Percentiles rank a stretch among this genome's conserved stretches.
These are phyloP conservation scores for Sergeia podlipaevii DNA, from an alignment of 208 protist genomes.

Conservation along the genomic window DNA sequence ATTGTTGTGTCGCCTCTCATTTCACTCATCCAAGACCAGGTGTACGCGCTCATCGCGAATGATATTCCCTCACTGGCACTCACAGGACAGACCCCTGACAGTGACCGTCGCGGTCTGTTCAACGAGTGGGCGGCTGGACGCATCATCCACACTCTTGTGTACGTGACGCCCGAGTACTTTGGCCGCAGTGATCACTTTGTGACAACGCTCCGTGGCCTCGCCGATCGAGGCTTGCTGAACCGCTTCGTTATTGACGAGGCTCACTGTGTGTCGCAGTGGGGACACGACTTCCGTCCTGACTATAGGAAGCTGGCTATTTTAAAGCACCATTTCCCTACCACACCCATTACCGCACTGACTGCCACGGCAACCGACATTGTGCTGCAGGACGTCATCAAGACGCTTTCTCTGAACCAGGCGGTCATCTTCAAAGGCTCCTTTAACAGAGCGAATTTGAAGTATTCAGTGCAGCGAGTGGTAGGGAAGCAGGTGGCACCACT, in stretches of 20 bases:
- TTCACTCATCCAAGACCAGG: slow-evolving; percentile 97
- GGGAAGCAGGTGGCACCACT: slow-evolving; percentile 34
- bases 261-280: slow-evolving; percentile 97
- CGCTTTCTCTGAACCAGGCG: slow-evolving; percentile 45
- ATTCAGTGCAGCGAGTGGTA: slow-evolving; percentile 61
- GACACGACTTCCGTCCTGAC: slow-evolving; percentile 94
- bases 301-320: slow-evolving; percentile 76
- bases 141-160: slow-evolving; percentile 71
- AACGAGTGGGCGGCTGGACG: slow-evolving; percentile 51
- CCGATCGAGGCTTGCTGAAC: slow-evolving; percentile 44
- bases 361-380: slow-evolving; percentile 85
- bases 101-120: slow-evolving; percentile 53
- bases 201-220: slow-evolving; percentile 38
- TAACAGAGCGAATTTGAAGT: slow-evolving; percentile 68
- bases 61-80: slow-evolving; percentile 79
- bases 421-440: slow-evolving; percentile 87
- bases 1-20: slow-evolving; percentile 96
- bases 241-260: slow-evolving; percentile 95
- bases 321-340: slow-evolving; percentile 60
- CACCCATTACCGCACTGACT: slow-evolving; percentile 79
- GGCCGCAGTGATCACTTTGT: slow-evolving; percentile 77
- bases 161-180: slow-evolving; percentile 89
- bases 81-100: slow-evolving; percentile 70
- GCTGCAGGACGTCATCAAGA: slow-evolving; percentile 85
- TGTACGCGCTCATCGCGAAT: slow-evolving; percentile 77